Percentiles rank a stretch among this genome's conserved stretches.
Conservation (phyloP, 2,329 filamentous ascomycete species). For the Claviceps lovelessii region DNA sequence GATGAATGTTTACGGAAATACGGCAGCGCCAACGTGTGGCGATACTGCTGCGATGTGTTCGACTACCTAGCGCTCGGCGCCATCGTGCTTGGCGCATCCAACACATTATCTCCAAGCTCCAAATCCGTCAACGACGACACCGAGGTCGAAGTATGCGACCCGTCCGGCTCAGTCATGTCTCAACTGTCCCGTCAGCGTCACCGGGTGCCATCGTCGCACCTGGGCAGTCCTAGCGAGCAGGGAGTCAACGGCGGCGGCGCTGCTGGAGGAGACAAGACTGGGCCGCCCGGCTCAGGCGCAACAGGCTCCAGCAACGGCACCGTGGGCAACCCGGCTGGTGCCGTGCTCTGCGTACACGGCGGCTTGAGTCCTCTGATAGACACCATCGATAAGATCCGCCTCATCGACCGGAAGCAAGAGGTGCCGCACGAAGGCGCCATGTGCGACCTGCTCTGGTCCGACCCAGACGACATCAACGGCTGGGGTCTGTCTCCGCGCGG, state of each 20-base stretch:
- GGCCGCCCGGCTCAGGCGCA: constrained; percentile 67
- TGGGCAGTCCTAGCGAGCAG: constrained; percentile 7
- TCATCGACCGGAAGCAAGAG: constrained; percentile 93
- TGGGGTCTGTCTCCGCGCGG: constrained; percentile 92
- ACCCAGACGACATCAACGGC: constrained; percentile 93
- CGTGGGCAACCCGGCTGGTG: constrained; percentile 58
- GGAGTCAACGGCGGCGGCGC: constrained; percentile 8
- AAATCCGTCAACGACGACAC: constrained; percentile 51
- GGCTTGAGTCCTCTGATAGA: constrained; percentile 85
- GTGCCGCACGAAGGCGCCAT: constrained; percentile 97
- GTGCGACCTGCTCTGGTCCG: constrained; percentile 96
- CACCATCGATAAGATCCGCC: constrained; percentile 84
- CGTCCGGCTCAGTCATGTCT: constrained; percentile 64
- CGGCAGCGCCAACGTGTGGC: constrained; percentile 91
- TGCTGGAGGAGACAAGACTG: constrained; percentile 29
- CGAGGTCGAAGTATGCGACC: constrained; percentile 87
- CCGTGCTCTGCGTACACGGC: constrained; percentile 89
- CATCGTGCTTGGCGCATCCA: constrained; percentile 74
- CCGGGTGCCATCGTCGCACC: constrained; percentile 4
- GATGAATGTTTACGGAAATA: constrained; percentile 95
- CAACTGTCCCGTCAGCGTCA: constrained; percentile 44
- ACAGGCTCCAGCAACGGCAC: constrained; percentile 52
- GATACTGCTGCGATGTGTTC: constrained; percentile 94
- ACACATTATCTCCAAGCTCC: constrained; percentile 35
- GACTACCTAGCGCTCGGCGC: constrained; percentile 89